Base-by-base conservation (phyloP, 768 basidiomycete genomes). In the Wakefieldia striispora region DNA sequence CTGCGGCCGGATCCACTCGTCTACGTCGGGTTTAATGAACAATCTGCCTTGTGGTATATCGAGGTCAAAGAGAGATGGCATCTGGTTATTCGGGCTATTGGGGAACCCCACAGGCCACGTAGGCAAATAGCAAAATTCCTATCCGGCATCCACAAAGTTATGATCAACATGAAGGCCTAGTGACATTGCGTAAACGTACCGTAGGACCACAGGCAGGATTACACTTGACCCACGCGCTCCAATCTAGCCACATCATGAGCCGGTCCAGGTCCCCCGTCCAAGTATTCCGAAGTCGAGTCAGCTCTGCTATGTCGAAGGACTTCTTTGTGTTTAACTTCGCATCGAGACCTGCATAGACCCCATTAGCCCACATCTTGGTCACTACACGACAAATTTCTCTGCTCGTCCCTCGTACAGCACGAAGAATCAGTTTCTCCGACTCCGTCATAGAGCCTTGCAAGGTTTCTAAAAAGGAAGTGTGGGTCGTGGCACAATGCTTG, bases 171-270 rank as follows among this genome's bases (percentile, higher is more conserved):
- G 14, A 26, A 21, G 29, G 6, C 0, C 17, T 11, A 5, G 9
- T 1, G 4, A n/a, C 4, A 17, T 4, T 10, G 19, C 19, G 21
- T 8, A 8, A 26, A 45, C 43, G 36, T 17, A 79, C 79, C 65
- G 76, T 74, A 38, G 65, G 66, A 3, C 57, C 56, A 62, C 80
- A n/a, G n/a, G n/a, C n/a, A n/a, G n/a, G n/a, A n/a, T n/a, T n/a
- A n/a, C n/a, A n/a, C n/a, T n/a, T n/a, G 81, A 72, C 60, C 80
- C 79, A 82, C 13, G 67, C 58, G 46, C 67, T 70, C 79, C 79
- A 81, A 46, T 75, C 78, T 1, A 82, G 58, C 80, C 79, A 81
- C 0, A 35, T 38, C 70, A 79, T 76, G 19, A 81, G 51, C 45
- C 54, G 34, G n/a, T 45, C 14, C 23, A 36, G 21, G 10, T 35